Evolutionary conservation across 495 filamentous ascomycete species (phyloP), one percentile per base, ranked within the genome.

Genomic region (Aspergillus olivimuriae): DNA sequence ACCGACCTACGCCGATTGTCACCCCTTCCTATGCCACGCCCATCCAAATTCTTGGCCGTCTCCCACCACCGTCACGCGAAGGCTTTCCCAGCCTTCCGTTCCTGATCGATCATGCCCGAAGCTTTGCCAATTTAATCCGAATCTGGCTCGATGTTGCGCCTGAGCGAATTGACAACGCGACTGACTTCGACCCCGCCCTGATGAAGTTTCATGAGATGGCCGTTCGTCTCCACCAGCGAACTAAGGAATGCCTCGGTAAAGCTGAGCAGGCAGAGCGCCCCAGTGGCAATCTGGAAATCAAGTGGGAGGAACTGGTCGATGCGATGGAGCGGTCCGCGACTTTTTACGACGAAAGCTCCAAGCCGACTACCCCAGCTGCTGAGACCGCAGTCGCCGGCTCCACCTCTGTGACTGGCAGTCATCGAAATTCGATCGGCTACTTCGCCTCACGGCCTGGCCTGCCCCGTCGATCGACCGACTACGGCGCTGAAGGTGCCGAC

Each of bases 11-110:
- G 18, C 68, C 78, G 16, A 62, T 77, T 4, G 76, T 89, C 17
- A 86, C 89, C 14, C 86, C 91, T 9, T 87, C 87, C 3, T 97
- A 99, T 64, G 87, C 84, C 23, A 97, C 92, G 1, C 92, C 92
- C 7, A 80, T 94, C 33, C 87, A 89, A 12, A 97, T 99, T 50
- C 77, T 95, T 17, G 81, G 83, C 21, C 81, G 94, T 2, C 63
- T 97, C 32, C 86, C 89, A 1, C 80, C 77, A 8, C 82, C 85
- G 7, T 89, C 86, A 16, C 78, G 87, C 34, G 94, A 99, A 68
- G 92, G 92, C 0, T 97, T 96, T 50, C 94, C 91, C 6, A 90
- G 85, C 23, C 77, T 99, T 19, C 92, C 92, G 1, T 96, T 95
- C 58, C 76, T 99, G 10, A 86, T 99, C 54, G 92, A 99, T 51